These are phyloP conservation scores for Ilyonectria mors-panacis DNA, from an alignment of 2,329 filamentous ascomycete genomes.

Conservation along the genomic window DNA sequence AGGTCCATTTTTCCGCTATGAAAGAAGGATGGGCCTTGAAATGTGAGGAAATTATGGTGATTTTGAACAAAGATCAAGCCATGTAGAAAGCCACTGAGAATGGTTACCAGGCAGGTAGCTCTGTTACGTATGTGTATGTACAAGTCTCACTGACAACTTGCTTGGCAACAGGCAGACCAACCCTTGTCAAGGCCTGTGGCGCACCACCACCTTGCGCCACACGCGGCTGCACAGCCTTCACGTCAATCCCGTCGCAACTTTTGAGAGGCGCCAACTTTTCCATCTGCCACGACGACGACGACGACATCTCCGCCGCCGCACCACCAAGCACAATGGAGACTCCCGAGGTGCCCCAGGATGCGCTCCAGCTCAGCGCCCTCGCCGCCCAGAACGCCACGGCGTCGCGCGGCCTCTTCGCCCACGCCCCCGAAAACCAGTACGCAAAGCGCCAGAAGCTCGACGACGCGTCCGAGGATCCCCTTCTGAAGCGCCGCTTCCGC, in stretches of 20 bases:
- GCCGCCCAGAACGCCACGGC: constrained; percentile 54
- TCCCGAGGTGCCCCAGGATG: constrained; percentile 50
- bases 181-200: constrained; percentile 30
- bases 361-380: constrained; percentile 53
- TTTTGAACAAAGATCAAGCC: neutral
- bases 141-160: neutral
- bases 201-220: constrained; percentile 45
- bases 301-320: constrained; percentile 16
- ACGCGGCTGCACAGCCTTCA: constrained; percentile 48
- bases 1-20: constrained; percentile 13
- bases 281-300: constrained; percentile 16
- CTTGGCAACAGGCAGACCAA: neutral
- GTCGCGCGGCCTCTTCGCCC: constrained; percentile 52
- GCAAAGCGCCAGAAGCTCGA: constrained; percentile 58
- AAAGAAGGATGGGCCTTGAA: neutral
- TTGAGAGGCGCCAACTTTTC: constrained; percentile 35
- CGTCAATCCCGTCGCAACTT: constrained; percentile 42
- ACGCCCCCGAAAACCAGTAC: constrained; percentile 42
- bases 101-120: constrained; percentile 4
- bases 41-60: neutral
- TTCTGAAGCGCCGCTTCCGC: constrained; percentile 67
- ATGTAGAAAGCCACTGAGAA: constrained; percentile 14
- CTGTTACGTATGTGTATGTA: constrained; percentile 3
- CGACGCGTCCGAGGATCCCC: constrained; percentile 52
- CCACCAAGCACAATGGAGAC: constrained; percentile 52